Base-by-base conservation (phyloP, 768 basidiomycete species). In the Trametes maxima region DNA sequence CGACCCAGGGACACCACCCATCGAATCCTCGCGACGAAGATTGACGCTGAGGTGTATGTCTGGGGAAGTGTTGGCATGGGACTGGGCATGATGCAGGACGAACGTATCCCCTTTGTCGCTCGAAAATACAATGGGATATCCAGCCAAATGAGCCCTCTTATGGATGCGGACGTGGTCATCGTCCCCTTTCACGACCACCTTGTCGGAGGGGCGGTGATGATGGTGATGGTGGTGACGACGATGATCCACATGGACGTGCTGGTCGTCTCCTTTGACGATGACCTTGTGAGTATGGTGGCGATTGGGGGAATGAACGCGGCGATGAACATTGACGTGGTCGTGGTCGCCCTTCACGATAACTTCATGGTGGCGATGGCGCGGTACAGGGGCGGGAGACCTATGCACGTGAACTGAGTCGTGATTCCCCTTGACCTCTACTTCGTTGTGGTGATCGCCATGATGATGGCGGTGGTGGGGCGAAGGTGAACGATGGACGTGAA, bases 1-100 rank as follows among this genome's bases (percentile, higher is more conserved):
- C 3, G 59, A 74, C 4, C 86, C 84, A 8, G 75, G 69, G 8
- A 74, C 77, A 2, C 74, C 73, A 14, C 54, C 33, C 4, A 19
- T 35, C 55, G 54, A 50, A 22, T 44, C 54, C 35, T 57, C 53
- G 22, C 56, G 59, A n/a, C 47, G 57, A n/a, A 57, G 25, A 46
- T 63, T 10, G 17, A 64, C 2, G 16, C 33, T 49, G 8, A 60
- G 4, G 14, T 39, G 35, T 50, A 53, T 45, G 46, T 49, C 47
- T 46, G 6, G 12, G 1, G 49, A 13, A 24, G 21, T n/a, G 5
- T n/a, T 17, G 19, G 24, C 25, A 3, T 11, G 19, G 24, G 12
- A 1, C 11, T 5, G 1, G 19, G 5, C 14, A 22, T 49, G 24
- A 13, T 52, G 25, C 4, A 58, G 21, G 0, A 48, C 13, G 50